Conservation (phyloP, 257 asterid species). For the Nyctanthes arbortristis region DNA sequence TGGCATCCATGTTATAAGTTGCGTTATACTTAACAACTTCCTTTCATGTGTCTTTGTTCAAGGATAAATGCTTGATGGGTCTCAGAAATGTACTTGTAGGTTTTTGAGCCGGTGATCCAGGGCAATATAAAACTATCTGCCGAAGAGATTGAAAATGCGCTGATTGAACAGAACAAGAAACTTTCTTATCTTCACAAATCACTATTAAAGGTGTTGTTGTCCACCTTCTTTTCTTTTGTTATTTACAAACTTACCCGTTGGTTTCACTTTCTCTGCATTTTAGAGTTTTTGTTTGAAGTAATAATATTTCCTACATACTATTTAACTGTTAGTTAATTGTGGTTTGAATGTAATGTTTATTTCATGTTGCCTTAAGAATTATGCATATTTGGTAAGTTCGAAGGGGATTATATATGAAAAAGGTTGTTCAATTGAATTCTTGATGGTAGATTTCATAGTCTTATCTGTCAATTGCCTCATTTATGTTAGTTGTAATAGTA, state of each 20-base stretch:
- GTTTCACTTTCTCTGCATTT: background rate
- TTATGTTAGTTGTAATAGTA: background rate
- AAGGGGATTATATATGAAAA: background rate
- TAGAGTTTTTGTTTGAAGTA: background rate
- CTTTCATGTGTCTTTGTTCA: no score
- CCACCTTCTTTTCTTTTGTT: slow-evolving; percentile 1
- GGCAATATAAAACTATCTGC: slow-evolving; percentile 66
- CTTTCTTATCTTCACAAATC: slow-evolving; percentile 73
- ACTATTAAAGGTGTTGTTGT: slow-evolving; percentile 63
- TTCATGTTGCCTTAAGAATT: slow-evolving; percentile 10
- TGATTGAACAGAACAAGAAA: slow-evolving; percentile 60
- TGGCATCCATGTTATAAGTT: no score
- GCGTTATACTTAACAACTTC: no score
- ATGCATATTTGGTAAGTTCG: background rate
- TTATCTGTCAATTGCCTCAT: background rate
- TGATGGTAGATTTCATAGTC: background rate
- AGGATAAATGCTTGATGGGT: slow-evolving; percentile 11
- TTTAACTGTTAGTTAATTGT: background rate
- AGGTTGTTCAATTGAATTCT: background rate
- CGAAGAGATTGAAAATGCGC: slow-evolving; percentile 80
- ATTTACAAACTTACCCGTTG: slow-evolving; percentile 1
- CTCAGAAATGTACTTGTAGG: slow-evolving; percentile 36
- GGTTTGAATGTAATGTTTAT: background rate
- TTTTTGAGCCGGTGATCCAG: slow-evolving; percentile 65
- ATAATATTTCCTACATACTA: background rate